These are phyloP conservation scores for Chlamydomonas schloesseri DNA, from an alignment of 139 green algal species.

Conservation along the genomic window DNA sequence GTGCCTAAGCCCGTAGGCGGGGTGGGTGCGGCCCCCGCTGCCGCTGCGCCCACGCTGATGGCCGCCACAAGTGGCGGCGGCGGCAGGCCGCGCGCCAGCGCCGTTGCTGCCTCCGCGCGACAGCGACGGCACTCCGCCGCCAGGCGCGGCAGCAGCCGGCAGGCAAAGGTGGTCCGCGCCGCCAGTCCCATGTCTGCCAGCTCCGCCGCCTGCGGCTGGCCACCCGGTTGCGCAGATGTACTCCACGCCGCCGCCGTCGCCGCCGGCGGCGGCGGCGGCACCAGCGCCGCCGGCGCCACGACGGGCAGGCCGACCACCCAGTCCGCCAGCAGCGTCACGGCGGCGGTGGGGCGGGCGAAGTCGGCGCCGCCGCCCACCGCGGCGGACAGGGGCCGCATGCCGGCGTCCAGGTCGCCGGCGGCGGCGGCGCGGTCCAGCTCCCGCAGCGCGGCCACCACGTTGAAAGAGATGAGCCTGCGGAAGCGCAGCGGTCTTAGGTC, in stretches of 20 bases:
- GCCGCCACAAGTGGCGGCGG: neutral
- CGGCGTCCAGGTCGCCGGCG: constrained; percentile 25
- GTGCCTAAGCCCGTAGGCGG: no score
- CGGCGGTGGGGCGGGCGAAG: neutral
- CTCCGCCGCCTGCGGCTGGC: no score
- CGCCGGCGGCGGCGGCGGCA: neutral
- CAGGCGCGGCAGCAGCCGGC: constrained; percentile 15
- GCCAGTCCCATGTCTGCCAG: constrained; percentile 8
- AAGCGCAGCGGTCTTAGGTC: neutral
- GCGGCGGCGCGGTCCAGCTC: constrained; percentile 34
- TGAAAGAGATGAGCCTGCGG: constrained; percentile 37
- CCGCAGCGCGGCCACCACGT: neutral
- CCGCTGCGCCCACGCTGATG: neutral
- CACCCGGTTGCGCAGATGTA: no score
- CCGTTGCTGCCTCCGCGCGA: neutral
- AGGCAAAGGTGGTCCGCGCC: constrained; percentile 15
- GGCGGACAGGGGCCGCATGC: neutral
- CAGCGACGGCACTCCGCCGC: constrained; percentile 2
- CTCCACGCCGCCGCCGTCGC: neutral
- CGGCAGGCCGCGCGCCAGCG: neutral
- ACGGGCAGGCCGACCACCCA: constrained; percentile 26
- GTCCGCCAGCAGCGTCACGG: constrained; percentile 24
- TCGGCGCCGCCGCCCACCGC: constrained; percentile 7
- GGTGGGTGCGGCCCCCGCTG: neutral
- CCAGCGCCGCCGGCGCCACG: neutral